Percentiles rank a stretch among this genome's conserved stretches.
Conservation (phyloP, 148 eudicot genomes). For the Silene latifolia region DNA sequence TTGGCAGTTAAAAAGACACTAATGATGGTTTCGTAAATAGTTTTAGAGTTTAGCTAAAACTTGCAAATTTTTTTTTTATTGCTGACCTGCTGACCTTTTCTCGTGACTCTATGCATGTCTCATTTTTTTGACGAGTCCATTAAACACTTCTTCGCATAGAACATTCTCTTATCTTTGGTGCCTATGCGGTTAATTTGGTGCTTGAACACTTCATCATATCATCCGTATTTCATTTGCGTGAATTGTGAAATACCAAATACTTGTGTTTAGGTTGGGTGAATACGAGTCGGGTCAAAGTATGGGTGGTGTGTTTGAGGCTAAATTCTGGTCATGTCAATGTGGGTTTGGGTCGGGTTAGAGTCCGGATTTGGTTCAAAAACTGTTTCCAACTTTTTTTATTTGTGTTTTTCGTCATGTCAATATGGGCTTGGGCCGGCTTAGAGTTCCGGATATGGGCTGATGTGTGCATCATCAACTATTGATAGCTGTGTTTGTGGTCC, state of each 20-base stretch:
- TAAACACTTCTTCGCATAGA: too few species aligned
- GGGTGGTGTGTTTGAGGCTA: background rate
- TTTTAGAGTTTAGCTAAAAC: background rate
- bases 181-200: background rate
- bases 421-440: background rate
- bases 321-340: background rate
- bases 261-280: background rate
- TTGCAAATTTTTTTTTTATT: too few species aligned
- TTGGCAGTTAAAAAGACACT: background rate
- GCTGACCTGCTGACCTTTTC: background rate
- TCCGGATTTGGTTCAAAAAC: too few species aligned
- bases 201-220: background rate
- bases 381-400: too few species aligned
- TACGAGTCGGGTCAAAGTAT: background rate
- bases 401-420: background rate
- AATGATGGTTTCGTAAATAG: background rate
- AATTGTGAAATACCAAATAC: background rate
- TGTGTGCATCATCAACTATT: background rate
- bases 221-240: background rate
- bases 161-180: background rate
- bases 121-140: slow-evolving; percentile 1
- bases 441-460: background rate
- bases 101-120: background rate
- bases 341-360: background rate
- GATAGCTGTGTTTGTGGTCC: background rate